Evolutionary conservation across 2,329 filamentous ascomycete genomes (phyloP), one percentile per base, ranked within the genome.

Genomic region (Hypoxylon sp.): DNA sequence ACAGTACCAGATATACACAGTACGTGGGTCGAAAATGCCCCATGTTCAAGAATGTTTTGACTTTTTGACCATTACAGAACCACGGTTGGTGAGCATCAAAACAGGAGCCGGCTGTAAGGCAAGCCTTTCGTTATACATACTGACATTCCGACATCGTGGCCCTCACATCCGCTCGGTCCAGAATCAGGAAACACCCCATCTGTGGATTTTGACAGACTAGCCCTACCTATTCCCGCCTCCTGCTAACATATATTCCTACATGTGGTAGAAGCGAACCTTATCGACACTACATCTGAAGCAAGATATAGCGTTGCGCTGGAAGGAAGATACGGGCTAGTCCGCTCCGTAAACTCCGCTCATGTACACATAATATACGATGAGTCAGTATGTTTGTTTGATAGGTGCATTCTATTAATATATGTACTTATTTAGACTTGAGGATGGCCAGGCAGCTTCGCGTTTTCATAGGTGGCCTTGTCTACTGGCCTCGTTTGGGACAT

Each of bases 381-480:
- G n/a, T 26, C 4, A 26, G 24, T 26, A 26, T 26, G 24, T 26
- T 26, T 7, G 24, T n/a, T n/a, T n/a, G n/a, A n/a, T n/a, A 26
- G 4, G 7, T 26, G 24, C 54, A 37, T 47, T 39, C 53, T 55
- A 47, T 41, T 22, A 17, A 34, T 52, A 15, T 19, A 30, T 15
- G 30, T 55, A 55, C 13, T 26, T 30, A 26, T 56, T 32, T 50
- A 20, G 34, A 24, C 50, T 62, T 13, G 51, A 54, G 41, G 56
- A 62, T 62, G 58, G 34, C n/a, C 48, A 41, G 13, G 28, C 50
- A 41, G 15, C 30, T 51, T 49, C 53, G 47, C 55, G 17, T 62
- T 53, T 54, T 59, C 15, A 65, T 62, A 65, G 59, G 59, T 59
- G 51, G 59, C 63, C 63, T 65, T 65, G 55, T 50, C 49, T 34